These are phyloP conservation scores for Tricholoma furcatifolium DNA, from an alignment of 768 basidiomycete species.

Conservation along the genomic window DNA sequence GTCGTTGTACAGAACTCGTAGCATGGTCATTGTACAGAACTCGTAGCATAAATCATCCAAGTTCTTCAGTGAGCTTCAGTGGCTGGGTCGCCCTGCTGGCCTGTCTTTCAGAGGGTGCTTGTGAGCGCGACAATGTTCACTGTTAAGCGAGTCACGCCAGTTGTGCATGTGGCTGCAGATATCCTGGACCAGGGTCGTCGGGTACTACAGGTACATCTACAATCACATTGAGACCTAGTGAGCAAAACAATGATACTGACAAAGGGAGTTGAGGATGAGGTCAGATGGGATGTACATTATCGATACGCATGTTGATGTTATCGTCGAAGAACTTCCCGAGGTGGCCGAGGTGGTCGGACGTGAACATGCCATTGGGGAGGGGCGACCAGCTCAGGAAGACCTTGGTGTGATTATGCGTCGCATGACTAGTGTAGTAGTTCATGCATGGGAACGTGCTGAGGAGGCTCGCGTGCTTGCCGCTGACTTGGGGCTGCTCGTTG, in stretches of 20 bases:
- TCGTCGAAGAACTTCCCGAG: slow-evolving; percentile 58
- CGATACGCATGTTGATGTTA: slow-evolving; percentile 45
- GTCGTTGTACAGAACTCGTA: too few species aligned
- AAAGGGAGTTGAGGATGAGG: not conserved
- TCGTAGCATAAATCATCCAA: too few species aligned
- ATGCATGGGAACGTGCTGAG: slow-evolving; percentile 45
- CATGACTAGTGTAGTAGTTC: slow-evolving; percentile 52
- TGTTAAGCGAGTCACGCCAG: slow-evolving; percentile 51
- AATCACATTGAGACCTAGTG: not conserved
- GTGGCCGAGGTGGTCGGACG: slow-evolving; percentile 43
- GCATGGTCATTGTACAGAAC: too few species aligned
- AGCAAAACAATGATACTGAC: too few species aligned
- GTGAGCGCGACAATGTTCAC: too few species aligned
- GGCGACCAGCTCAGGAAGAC: slow-evolving; percentile 49
- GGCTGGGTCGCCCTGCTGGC: too few species aligned
- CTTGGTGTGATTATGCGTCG: slow-evolving; percentile 54
- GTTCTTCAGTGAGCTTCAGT: too few species aligned
- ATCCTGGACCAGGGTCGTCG: slow-evolving; percentile 45
- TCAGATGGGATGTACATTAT: slow-evolving; percentile 35
- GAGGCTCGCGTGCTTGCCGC: slow-evolving; percentile 43
- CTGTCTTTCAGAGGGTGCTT: too few species aligned
- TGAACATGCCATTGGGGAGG: slow-evolving; percentile 44
- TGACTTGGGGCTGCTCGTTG: slow-evolving; percentile 44
- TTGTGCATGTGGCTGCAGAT: slow-evolving; percentile 50
- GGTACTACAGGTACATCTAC: slow-evolving; percentile 55